These are phyloP conservation scores for Mariannaea elegans DNA, from an alignment of 2,329 filamentous ascomycete species.

Conservation along the genomic window DNA sequence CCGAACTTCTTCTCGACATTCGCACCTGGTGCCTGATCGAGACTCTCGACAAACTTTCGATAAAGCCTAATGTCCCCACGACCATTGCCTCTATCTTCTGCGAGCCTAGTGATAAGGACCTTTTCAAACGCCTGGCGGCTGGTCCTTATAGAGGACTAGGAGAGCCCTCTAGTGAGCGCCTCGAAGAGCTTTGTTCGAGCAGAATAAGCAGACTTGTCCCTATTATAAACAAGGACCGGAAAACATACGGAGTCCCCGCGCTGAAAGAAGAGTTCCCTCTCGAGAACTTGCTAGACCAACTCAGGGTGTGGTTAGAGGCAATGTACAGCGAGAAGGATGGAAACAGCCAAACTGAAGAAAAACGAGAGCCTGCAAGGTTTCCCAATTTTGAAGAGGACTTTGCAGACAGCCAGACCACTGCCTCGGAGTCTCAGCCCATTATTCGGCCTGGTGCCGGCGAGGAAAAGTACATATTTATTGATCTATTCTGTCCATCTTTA, in stretches of 20 bases:
- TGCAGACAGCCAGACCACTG: conserved; percentile 27
- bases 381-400: conserved; percentile 19
- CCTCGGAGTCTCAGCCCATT: conserved; percentile 40
- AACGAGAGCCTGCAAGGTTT: neutral
- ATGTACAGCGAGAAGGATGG: conserved; percentile 22
- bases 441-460: conserved; percentile 28
- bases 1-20: conserved; percentile 45
- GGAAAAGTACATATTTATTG: conserved; percentile 22
- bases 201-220: conserved; percentile 33
- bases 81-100: conserved; percentile 46
- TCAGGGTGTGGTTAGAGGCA: conserved; percentile 31
- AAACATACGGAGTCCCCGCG: conserved; percentile 11
- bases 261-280: conserved; percentile 32
- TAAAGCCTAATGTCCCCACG: conserved; percentile 23
- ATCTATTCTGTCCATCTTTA: neutral
- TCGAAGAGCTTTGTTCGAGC: conserved; percentile 32
- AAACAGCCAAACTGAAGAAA: neutral
- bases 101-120: conserved; percentile 17
- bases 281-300: conserved; percentile 24
- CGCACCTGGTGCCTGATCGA: conserved; percentile 49
- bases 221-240: conserved; percentile 20
- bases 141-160: conserved; percentile 41
- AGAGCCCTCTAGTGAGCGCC: conserved; percentile 15
- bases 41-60: conserved; percentile 23
- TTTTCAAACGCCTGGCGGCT: conserved; percentile 23